Percentiles rank a stretch among this genome's conserved stretches.
Conservation (phyloP, 2,329 filamentous ascomycete species). For the Coniochaeta hoffmannii region DNA sequence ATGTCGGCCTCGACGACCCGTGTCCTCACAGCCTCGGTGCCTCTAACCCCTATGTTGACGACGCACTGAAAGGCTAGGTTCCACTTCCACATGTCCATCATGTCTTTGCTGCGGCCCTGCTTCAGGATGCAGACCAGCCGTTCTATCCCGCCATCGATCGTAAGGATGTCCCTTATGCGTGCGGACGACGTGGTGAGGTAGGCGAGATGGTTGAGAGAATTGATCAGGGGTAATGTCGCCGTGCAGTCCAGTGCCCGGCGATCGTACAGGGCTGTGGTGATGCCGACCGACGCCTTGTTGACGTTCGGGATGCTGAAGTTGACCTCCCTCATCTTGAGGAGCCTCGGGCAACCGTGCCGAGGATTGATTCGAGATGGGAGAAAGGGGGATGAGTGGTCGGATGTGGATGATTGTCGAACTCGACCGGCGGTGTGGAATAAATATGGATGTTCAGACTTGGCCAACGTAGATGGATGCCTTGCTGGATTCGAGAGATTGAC, state of each 20-base stretch:
- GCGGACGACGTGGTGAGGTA: conserved; percentile 98
- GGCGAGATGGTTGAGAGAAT: conserved; percentile 96
- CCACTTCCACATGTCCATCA: conserved; percentile 99
- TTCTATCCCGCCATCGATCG: conserved; percentile 97
- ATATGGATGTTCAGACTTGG: conserved; percentile 4
- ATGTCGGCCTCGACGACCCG: conserved; percentile 97
- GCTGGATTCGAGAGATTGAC: not conserved
- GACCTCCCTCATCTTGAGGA: conserved; percentile 87
- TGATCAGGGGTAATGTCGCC: conserved; percentile 93
- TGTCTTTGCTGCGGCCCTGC: conserved; percentile 90
- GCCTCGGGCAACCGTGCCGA: conserved; percentile 18
- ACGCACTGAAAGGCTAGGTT: conserved; percentile 98
- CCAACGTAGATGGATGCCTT: not conserved
- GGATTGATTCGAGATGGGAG: conserved; percentile 5
- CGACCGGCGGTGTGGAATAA: conserved; percentile 2
- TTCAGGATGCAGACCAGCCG: conserved; percentile 95
- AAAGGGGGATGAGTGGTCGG: not conserved
- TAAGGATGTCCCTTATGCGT: conserved; percentile 94
- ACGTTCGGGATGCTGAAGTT: conserved; percentile 99
- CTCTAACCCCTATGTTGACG: conserved; percentile 95
- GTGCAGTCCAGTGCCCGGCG: conserved; percentile 96
- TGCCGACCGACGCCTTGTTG: conserved; percentile 93
- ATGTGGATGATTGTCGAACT: conserved; percentile 7
- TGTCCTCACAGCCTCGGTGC: conserved; percentile 88
- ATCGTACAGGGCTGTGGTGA: conserved; percentile 97